A percentile compares a stretch with the other conserved stretches of the same genome.
These are phyloP conservation scores for Eimeria praecox DNA, from an alignment of 169 alveolate genomes.

Conservation along the genomic window DNA sequence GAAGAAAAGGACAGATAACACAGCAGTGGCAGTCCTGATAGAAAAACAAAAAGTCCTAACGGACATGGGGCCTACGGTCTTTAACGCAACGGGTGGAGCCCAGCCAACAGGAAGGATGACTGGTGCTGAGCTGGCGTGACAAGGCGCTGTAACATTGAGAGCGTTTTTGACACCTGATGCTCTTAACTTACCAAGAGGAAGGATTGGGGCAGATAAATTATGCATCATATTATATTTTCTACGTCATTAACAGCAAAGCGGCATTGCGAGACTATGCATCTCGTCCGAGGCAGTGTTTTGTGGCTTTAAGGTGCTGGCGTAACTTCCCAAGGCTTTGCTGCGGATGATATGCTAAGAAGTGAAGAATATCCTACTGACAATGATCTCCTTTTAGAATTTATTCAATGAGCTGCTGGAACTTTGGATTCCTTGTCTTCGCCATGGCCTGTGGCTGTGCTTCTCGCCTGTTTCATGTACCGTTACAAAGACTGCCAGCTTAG, in stretches of 20 bases:
- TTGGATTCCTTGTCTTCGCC: not conserved
- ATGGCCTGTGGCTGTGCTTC: not conserved
- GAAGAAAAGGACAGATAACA: constrained; percentile 18
- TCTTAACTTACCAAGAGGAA: not conserved
- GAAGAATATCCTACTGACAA: not conserved
- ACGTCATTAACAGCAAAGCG: not conserved
- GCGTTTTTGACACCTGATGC: not conserved
- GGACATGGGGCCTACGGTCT: constrained; percentile 10
- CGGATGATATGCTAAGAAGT: not conserved
- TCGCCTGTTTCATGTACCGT: not conserved
- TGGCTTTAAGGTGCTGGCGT: not conserved
- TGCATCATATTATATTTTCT: not conserved
- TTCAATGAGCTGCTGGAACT: not conserved
- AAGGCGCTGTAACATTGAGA: not conserved
- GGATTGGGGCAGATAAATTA: not conserved
- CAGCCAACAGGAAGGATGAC: constrained; percentile 49
- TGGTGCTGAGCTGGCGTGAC: constrained; percentile 59
- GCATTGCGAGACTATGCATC: not conserved
- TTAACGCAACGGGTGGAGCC: not conserved
- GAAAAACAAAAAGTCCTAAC: constrained; percentile 55
- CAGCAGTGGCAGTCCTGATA: constrained; percentile 33
- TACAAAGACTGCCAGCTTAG: not conserved
- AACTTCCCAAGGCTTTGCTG: not conserved
- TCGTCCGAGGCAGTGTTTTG: not conserved
- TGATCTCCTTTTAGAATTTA: not conserved